Percentiles rank a stretch among this genome's conserved stretches.
Conservation (phyloP, 2,329 filamentous ascomycete genomes). For the Aspergillus candidus region DNA sequence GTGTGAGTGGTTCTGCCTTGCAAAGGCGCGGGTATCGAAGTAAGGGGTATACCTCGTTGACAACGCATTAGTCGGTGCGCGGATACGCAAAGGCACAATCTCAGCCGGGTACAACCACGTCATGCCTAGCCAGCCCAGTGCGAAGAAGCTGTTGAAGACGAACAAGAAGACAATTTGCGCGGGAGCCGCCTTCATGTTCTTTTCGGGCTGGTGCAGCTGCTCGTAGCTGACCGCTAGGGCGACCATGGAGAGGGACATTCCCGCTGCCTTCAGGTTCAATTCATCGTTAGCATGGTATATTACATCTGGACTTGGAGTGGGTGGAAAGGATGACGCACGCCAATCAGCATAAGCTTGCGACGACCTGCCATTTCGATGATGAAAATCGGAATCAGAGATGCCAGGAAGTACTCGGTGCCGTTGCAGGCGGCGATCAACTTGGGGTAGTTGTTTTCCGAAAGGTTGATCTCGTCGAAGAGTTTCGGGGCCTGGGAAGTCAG, state of each 20-base stretch:
- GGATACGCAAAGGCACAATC: constrained; percentile 49
- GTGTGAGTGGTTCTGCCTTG: no score
- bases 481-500: no score
- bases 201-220: no score
- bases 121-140: constrained; percentile 56
- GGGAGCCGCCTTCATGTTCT: neutral
- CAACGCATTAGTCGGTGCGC: constrained; percentile 57
- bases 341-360: constrained; percentile 26
- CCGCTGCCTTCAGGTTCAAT: no score
- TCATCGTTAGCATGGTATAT: neutral
- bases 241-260: no score
- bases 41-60: constrained; percentile 37
- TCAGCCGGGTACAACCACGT: constrained; percentile 50
- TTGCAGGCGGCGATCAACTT: constrained; percentile 19
- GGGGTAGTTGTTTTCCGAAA: constrained; percentile 17
- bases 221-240: no score
- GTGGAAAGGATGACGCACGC: constrained; percentile 9
- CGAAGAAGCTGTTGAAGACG: constrained; percentile 62
- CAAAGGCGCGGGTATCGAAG: no score
- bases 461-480: constrained; percentile 20
- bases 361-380: constrained; percentile 35
- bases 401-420: constrained; percentile 21
- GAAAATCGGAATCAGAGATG: constrained; percentile 15
- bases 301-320: neutral
- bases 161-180: constrained; percentile 41